Conservation (phyloP, 495 filamentous ascomycete genomes). For the Podospora australis region DNA sequence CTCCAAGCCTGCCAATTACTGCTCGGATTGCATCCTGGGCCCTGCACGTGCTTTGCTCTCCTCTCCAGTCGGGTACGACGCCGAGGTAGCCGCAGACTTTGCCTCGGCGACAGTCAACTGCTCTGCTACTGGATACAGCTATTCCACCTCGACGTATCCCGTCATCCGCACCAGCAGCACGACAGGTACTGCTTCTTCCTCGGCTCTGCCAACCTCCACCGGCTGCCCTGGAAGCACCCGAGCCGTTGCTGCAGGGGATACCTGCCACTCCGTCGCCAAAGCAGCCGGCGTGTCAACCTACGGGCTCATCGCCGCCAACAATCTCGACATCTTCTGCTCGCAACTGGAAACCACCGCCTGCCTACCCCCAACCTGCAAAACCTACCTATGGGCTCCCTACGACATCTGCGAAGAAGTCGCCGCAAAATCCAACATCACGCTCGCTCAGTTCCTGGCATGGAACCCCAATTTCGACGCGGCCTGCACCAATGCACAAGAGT, state of each 20-base stretch:
- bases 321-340: conserved; percentile 13
- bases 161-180: not conserved
- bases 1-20: not conserved
- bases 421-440: conserved; percentile 4
- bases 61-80: not conserved
- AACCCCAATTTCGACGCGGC: conserved; percentile 5
- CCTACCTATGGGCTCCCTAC: not conserved
- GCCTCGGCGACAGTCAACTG: not conserved
- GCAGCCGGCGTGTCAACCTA: conserved; percentile 8
- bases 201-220: not conserved
- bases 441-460: conserved; percentile 12
- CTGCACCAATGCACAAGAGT: conserved; percentile 4
- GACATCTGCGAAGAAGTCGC: conserved; percentile 14
- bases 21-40: not conserved
- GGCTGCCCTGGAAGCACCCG: too few species aligned
- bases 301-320: conserved; percentile 18
- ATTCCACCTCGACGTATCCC: not conserved
- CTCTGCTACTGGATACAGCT: not conserved
- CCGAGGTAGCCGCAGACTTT: not conserved
- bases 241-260: conserved; percentile 2
- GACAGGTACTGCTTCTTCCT: not conserved
- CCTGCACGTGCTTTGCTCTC: not conserved
- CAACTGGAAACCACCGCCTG: conserved; percentile 5
- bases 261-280: conserved; percentile 14
- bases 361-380: conserved; percentile 6